Evolutionary conservation across 768 basidiomycete species (phyloP), one percentile per base, ranked within the genome.

Genomic region (Termitomyces sp.): DNA sequence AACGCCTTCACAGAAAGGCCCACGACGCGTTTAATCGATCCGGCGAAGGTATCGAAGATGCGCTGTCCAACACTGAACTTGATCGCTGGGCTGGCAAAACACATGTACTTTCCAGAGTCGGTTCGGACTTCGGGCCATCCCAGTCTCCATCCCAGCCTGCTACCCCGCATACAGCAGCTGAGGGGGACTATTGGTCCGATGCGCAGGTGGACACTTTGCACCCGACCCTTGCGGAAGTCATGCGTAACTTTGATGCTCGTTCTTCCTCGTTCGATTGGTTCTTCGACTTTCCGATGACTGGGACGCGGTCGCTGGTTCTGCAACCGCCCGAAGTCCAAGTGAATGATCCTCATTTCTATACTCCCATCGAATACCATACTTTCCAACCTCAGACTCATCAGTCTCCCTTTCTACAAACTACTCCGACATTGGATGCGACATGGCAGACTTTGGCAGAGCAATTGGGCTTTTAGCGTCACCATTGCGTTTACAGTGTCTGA

Each of bases 381-480:
- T 66, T 63, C 36, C 67, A 66, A 17, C 61, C 32, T 14, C 61
- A 64, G 7, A 15, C 54, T 29, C 63, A 55, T 32, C 58, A 56
- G 7, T 17, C 58, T 15, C 60, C 49, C 14, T 66, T 63, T 59
- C 57, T 60, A 65, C 71, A 56, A 69, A 64, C 70, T n/a, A 66
- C 76, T 14, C 77, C 78, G 1, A 75, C 78, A 36, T 65, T 88
- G 57, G 86, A 89, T 67, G 73, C 86, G 17, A 81, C 85, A 0
- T 90, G 87, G 87, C 82, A 84, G 68, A 81, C 77, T 62, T 86
- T 90, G 48, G 83, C 87, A 48, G 85, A 88, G 69, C 88, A 89
- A 65, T 75, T 90, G 48, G 88, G 88, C 8, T 81, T 80, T 65
- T 78, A 45, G 37, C n/a, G 15, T 17, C 14, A 36, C 17, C 29